Evolutionary conservation across 768 basidiomycete species (phyloP), one percentile per base, ranked within the genome.

Genomic region (Sistotremastrum niveocremeum): DNA sequence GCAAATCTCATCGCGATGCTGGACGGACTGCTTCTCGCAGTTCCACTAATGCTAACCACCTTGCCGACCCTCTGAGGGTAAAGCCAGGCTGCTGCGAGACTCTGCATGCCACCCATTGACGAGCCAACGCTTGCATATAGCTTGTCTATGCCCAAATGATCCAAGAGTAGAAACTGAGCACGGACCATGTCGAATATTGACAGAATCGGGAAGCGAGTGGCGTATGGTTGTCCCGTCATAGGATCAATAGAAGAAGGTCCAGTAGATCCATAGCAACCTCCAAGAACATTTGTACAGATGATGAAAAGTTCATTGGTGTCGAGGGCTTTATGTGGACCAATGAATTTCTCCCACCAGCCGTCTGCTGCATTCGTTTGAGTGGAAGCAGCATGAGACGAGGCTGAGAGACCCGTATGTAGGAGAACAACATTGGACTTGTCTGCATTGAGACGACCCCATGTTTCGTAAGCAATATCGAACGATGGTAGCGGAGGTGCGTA

Each of bases 341-440:
- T 91, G 65, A 98, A 99, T 56, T 84, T 83, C 64, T 98, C 87
- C 95, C 95, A 99, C 95, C 95, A 99, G 4, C 95, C 94, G 6
- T 84, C 79, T 0, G 84, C 63, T 2, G 82, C 73, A 54, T 94
- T 99, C 3, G 67, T 60, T 3, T 69, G 57, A 0, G 90, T 90
- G 20, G 85, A 80, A 3, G 89, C 86, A 0, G 91, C 89, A 65
- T 99, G 95, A 0, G 91, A 95, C 1, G 89, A 93, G 0, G 93
- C 95, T 7, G 88, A 93, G 3, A 99, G 74, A 11, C 95, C 95
- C 0, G 95, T 99, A 57, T 97, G 93, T 7, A 99, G 74, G 8
- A 99, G 79, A 42, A 99, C 91, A 42, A 75, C 94, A 57, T 99
- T 98, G 61, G 89, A 82, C 39, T 71, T 73, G 5, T 65, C 54